Evolutionary conservation across 768 basidiomycete species (phyloP), one percentile per base, ranked within the genome.

Genomic region (Leccinum olivaceopallidum): DNA sequence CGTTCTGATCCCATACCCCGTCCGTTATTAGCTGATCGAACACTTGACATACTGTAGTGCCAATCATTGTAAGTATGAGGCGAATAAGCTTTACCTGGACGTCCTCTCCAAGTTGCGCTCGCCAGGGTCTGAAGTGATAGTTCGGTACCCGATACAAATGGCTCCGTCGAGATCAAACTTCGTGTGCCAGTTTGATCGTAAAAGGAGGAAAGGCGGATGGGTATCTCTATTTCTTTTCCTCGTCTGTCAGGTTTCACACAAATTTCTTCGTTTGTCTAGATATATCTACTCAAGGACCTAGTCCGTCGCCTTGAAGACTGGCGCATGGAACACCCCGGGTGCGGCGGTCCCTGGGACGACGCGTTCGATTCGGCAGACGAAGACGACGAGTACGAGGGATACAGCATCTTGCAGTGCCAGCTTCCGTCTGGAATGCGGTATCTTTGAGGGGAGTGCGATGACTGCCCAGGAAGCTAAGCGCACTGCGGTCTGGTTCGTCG

Each of bases 71-170:
- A 30, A 30, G 30, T 30, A 61, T 8, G 55, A 68, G 2, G 61
- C 64, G 1, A 66, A 64, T 10, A 44, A 48, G 12, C 56, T 58
- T 6, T 56, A 63, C 37, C 59, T 72, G 26, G 69, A 68, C 7
- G 37, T 58, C 1, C 5, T 49, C 4, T 68, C 65, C 49, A 22
- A 32, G 14, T 56, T 39, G 6, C 61, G 64, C 34, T 72, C 71
- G 5, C 71, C 66, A 7, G 71, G 69, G 1, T 72, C 66, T 12
- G 66, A 64, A 6, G 42, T 4, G 3, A 63, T 72, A 63, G 66
- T 70, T 68, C 10, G 61, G 68, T 26, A 49, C 10, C 22, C 52
- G 51, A n/a, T 70, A 64, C 28, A n/a, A 36, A 5, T 7, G 71
- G 70, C 51, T 39, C 53, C 62, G 56, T 7, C 24, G 70, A 16